Base-by-base conservation (phyloP, 495 filamentous ascomycete genomes). In the Platismatia glauca region DNA sequence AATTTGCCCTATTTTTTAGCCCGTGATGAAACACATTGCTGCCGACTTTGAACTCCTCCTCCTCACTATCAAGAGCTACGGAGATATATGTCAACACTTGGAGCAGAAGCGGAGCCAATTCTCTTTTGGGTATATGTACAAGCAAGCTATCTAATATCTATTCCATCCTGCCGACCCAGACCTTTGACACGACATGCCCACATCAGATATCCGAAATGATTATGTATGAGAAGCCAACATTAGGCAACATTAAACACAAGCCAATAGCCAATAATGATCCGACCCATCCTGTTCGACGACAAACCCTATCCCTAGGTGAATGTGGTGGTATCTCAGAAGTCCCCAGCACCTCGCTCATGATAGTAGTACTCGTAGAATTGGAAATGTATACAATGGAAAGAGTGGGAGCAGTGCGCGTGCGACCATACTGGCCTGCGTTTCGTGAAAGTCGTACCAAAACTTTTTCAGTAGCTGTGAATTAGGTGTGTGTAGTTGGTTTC, bases 271-370 rank as follows among this genome's bases (percentile, higher is more conserved):
- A 38, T 9, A 34, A 16, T 11, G 20, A 55, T 55, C 35, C 50
- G 16, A 18, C 27, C 35, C 53, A 50, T 39, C 8, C 35, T 33
- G 22, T 34, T 29, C 29, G 22, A 61, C 39, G 22, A 41, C 29
- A 55, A 61, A 39, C 33, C 35, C 55, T 55, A 31, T 43, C 61
- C 61, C 61, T 64, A 64, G 18, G 37, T 59, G 33, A 58, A 37
- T 59, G 44, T 59, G 55, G 38, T 64, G 61, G 61, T 64, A 64
- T 64, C 61, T 64, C 35, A 55, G 59, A 61, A 61, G 50, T 61
- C 59, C 59, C 50, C 53, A 61, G 59, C 59, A 61, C 59, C 59
- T 50, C 53, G 50, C 59, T 55, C 59, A 64, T 59, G 22, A 53
- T 22, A 57, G 35, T 64, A 39, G 35, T 64, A 39, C 43, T n/a